Conservation (phyloP, 495 filamentous ascomycete species). For the Penicillium daleae region DNA sequence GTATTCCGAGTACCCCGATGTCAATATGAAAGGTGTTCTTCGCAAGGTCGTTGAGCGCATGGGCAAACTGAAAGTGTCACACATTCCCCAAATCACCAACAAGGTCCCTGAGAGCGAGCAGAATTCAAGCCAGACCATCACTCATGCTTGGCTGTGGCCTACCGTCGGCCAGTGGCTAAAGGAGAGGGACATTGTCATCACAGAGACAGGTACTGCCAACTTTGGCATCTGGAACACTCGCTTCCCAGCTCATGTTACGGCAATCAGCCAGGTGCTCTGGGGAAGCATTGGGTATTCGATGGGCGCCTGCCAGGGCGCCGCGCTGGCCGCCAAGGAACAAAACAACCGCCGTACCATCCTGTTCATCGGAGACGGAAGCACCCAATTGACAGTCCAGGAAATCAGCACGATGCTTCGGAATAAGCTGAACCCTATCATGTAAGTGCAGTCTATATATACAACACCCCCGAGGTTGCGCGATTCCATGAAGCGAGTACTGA, state of each 20-base stretch:
- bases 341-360: slow-evolving; percentile 69
- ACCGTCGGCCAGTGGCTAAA: slow-evolving; percentile 76
- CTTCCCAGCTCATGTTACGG: slow-evolving; percentile 74
- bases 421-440: slow-evolving; percentile 78
- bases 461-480: too few species aligned
- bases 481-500: background rate
- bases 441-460: slow-evolving; percentile 31
- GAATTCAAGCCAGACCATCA: slow-evolving; percentile 61
- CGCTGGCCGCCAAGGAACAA: slow-evolving; percentile 69
- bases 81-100: slow-evolving; percentile 53
- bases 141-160: slow-evolving; percentile 87
- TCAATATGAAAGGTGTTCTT: slow-evolving; percentile 86
- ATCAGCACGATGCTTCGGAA: slow-evolving; percentile 84
- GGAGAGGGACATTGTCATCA: slow-evolving; percentile 77
- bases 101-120: slow-evolving; percentile 57
- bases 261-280: slow-evolving; percentile 86
- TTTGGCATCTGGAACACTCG: slow-evolving; percentile 90
- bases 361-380: slow-evolving; percentile 85
- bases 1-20: slow-evolving; percentile 81
- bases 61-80: slow-evolving; percentile 56
- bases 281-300: slow-evolving; percentile 85
- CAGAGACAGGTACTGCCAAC: slow-evolving; percentile 87
- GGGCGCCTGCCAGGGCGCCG: slow-evolving; percentile 77
- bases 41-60: slow-evolving; percentile 67
- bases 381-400: slow-evolving; percentile 85